Evolutionary conservation across 768 basidiomycete genomes (phyloP), one percentile per base, ranked within the genome.

Genomic region (Exidia glandulosa): DNA sequence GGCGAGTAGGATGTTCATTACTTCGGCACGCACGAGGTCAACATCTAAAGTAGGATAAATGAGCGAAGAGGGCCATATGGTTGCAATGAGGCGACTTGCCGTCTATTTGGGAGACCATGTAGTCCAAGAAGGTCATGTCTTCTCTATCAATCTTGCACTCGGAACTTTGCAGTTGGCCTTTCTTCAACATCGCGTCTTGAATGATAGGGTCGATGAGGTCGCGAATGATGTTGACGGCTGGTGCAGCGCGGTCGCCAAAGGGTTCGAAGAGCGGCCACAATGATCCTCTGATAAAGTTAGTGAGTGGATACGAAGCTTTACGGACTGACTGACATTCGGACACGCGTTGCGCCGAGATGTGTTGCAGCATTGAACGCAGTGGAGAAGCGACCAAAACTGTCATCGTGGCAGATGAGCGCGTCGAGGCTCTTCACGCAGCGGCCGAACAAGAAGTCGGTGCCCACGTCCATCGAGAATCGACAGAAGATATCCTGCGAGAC

Each of bases 1-100:
- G 10, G 75, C 75, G 16, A 75, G 65, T 2, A 76, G 66, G 55
- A 75, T 66, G 57, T 76, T 76, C 60, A 75, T 68, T n/a, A 74
- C 61, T 56, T 75, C 71, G 59, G 74, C 73, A 55, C 72, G 67
- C 23, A 76, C 64, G 30, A 66, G 33, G 29, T 69, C 66, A 3
- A 50, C 23, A 58, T 73, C 74, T 75, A 34, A 19, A 14, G n/a
- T 12, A 25, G 37, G 31, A 47, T 10, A 32, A 33, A 30, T 55
- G 47, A 19, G 50, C 37, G 31, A 61, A 34, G 32, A 32, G 19
- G 3, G 32, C n/a, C n/a, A n/a, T n/a, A n/a, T n/a, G 14, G 19
- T 41, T 3, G 34, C 25, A n/a, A 10, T 48, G 23, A 32, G 5
- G 31, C 25, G 14, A 27, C 29, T 6, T 25, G 27, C 9, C 32